phyloP scores from a whole-genome alignment of 306 rosid species.

The Inga laurina region DNA sequence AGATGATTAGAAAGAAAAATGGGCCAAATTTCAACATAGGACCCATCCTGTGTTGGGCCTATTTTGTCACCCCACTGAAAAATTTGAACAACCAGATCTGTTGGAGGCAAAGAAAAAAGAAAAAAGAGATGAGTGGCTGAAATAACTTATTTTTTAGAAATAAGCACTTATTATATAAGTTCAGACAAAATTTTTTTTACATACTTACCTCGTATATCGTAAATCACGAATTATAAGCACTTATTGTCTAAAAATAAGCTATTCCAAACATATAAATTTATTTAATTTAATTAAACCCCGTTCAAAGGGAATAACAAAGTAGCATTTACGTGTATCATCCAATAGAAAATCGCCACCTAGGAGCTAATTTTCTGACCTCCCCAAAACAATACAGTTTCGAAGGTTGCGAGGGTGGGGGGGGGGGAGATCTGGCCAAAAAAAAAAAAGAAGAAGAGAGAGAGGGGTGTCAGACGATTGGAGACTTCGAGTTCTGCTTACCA shows the following conservation, averaged over 20 bases:
- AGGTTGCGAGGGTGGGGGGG: not conserved
- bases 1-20: no score
- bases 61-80: not conserved
- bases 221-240: no score
- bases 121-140: no score
- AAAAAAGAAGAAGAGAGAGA: not conserved
- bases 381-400: not conserved
- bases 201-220: no score
- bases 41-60: not conserved
- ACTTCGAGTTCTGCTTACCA: slow-evolving; percentile 6
- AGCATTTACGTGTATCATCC: slow-evolving; percentile 50
- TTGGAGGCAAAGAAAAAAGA: not conserved
- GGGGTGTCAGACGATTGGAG: not conserved
- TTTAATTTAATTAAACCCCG: not conserved
- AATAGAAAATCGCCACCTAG: slow-evolving; percentile 41
- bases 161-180: no score
- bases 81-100: not conserved
- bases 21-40: not conserved
- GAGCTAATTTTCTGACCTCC: slow-evolving; percentile 21
- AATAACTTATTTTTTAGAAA: no score
- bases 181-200: no score
- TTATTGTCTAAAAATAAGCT: no score
- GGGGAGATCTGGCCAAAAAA: no score
- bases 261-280: not conserved
- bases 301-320: not conserved